These are phyloP conservation scores for Trebouxia sp. DNA, from an alignment of 139 green algal genomes.

Conservation along the genomic window DNA sequence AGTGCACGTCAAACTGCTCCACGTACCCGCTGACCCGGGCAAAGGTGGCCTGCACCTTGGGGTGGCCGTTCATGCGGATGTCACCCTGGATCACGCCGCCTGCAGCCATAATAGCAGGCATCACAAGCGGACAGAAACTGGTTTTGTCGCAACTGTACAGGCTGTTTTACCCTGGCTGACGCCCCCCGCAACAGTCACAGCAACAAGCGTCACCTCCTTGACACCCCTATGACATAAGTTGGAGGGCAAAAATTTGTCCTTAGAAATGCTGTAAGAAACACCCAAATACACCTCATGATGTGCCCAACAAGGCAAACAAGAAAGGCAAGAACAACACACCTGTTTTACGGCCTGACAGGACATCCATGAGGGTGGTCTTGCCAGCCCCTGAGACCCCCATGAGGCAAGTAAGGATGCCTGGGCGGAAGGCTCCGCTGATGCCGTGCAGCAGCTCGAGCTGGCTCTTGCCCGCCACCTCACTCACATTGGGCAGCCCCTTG, in stretches of 20 bases:
- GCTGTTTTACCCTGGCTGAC: too few species aligned
- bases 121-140: too few species aligned
- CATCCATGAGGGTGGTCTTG: slow-evolving; percentile 67
- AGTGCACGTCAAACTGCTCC: slow-evolving; percentile 42
- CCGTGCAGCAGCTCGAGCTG: slow-evolving; percentile 45
- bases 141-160: too few species aligned
- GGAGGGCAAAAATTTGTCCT: too few species aligned
- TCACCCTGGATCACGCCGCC: slow-evolving; percentile 52
- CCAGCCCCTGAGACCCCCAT: slow-evolving; percentile 49
- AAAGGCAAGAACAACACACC: neutral
- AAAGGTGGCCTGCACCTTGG: slow-evolving; percentile 62
- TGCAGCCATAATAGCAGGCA: neutral
- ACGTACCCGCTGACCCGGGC: slow-evolving; percentile 60
- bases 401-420: slow-evolving; percentile 54
- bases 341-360: slow-evolving; percentile 54
- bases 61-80: slow-evolving; percentile 61
- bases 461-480: slow-evolving; percentile 7
- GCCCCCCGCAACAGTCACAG: too few species aligned
- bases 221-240: too few species aligned
- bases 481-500: slow-evolving; percentile 9
- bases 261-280: too few species aligned
- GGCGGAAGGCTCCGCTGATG: slow-evolving; percentile 51
- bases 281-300: too few species aligned
- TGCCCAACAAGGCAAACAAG: too few species aligned
- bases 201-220: too few species aligned